Evolutionary conservation across 352 stramenopile species (phyloP).

Genomic region (Phytophthora crassamura): DNA sequence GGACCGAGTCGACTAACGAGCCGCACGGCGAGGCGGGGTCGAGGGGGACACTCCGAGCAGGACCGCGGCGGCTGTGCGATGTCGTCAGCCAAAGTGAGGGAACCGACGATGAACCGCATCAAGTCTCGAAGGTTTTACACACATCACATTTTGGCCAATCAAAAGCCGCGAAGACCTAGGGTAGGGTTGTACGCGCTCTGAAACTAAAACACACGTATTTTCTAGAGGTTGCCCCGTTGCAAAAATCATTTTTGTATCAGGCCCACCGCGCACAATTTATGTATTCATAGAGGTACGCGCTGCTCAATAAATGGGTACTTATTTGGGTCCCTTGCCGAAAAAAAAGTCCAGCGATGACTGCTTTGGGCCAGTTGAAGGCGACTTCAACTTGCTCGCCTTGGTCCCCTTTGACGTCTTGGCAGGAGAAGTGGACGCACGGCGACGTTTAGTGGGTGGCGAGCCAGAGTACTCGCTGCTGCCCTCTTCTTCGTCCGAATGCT

Average conservation of each 20-base stretch:
- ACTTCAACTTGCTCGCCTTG: slow-evolving; percentile 35
- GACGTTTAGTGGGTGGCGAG: slow-evolving; percentile 27
- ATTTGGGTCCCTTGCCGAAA: slow-evolving; percentile 50
- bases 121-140: slow-evolving; percentile 14
- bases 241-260: too few relatives aligned
- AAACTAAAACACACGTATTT: too few relatives aligned
- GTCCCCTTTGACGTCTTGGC: slow-evolving; percentile 19
- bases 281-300: too few relatives aligned
- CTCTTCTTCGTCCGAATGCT: slow-evolving; percentile 21
- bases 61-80: slow-evolving; percentile 12
- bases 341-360: slow-evolving; percentile 59
- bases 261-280: too few relatives aligned
- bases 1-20: not conserved
- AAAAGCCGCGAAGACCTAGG: too few relatives aligned
- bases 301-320: too few relatives aligned
- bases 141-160: too few relatives aligned
- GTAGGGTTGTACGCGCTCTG: too few relatives aligned
- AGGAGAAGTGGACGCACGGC: slow-evolving; percentile 17
- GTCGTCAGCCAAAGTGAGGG: slow-evolving; percentile 25
- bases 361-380: slow-evolving; percentile 28
- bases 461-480: not conserved
- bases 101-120: slow-evolving; percentile 13
- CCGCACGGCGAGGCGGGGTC: not conserved
- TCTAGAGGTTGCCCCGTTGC: too few relatives aligned
- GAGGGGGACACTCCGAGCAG: slow-evolving; percentile 3